These are phyloP conservation scores for Botryosphaeria dothidea DNA, from an alignment of 2,329 filamentous ascomycete species.

Conservation along the genomic window DNA sequence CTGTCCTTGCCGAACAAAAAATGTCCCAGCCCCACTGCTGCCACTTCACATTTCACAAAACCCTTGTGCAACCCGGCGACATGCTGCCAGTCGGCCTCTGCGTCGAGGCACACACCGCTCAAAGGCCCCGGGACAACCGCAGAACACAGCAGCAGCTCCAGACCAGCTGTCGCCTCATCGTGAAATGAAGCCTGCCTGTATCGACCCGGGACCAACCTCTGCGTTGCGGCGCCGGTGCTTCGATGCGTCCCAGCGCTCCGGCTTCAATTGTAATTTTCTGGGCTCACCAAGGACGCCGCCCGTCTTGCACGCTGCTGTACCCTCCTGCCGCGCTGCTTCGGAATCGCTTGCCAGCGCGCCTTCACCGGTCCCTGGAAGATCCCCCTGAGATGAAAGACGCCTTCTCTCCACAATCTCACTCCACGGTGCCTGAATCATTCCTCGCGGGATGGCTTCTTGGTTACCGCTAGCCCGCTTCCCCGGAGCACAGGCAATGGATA, in stretches of 20 bases:
- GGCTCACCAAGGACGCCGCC: background rate
- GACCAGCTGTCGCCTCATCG: background rate
- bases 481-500: constrained; percentile 12
- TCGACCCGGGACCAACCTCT: background rate
- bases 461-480: constrained; percentile 7
- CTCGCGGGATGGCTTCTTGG: background rate
- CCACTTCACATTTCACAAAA: constrained; percentile 16
- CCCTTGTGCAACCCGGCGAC: constrained; percentile 6
- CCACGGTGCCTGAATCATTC: constrained; percentile 5
- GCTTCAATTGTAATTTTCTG: background rate
- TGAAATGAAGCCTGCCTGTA: background rate
- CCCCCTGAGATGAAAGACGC: constrained; percentile 5
- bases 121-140: background rate
- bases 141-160: background rate
- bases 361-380: constrained; percentile 15
- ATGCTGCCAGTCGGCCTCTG: background rate
- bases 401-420: constrained; percentile 13
- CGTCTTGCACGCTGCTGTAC: background rate
- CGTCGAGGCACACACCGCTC: constrained; percentile 15
- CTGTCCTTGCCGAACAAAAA: constrained; percentile 14
- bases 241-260: background rate
- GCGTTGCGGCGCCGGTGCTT: background rate
- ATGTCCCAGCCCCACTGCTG: constrained; percentile 1
- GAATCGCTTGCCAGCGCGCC: background rate
- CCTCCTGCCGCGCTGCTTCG: background rate